Conservation (phyloP, 345 rosid genomes). For the Physaria fendleri region DNA sequence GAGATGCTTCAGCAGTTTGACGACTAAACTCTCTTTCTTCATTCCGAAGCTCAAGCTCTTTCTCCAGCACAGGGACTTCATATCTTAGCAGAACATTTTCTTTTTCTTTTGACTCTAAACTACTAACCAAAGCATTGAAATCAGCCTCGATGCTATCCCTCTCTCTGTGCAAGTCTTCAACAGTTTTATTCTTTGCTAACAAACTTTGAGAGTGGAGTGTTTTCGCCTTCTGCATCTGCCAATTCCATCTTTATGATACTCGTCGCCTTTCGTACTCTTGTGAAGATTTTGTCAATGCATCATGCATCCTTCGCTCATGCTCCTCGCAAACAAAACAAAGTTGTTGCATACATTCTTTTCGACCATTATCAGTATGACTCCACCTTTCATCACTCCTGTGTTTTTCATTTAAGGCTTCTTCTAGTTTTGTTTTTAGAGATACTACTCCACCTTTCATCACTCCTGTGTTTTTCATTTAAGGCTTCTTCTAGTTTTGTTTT, state of each 20-base stretch:
- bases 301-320: conserved; percentile 76
- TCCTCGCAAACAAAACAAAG: conserved; percentile 70
- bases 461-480: conserved; percentile 40
- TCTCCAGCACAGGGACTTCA: conserved; percentile 73
- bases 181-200: conserved; percentile 44
- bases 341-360: conserved; percentile 82
- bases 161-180: conserved; percentile 58
- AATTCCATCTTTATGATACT: conserved; percentile 42
- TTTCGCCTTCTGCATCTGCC: conserved; percentile 48
- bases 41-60: conserved; percentile 86
- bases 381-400: too few relatives aligned
- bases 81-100: conserved; percentile 64
- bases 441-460: conserved; percentile 61
- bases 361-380: conserved; percentile 56
- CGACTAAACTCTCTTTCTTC: conserved; percentile 87
- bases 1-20: conserved; percentile 62
- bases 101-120: conserved; percentile 64
- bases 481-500: conserved; percentile 56
- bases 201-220: conserved; percentile 51
- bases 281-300: conserved; percentile 60
- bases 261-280: conserved; percentile 47
- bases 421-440: too few relatives aligned
- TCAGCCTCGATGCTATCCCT: conserved; percentile 48
- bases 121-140: conserved; percentile 44
- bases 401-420: too few relatives aligned